Evolutionary conservation across 108 stramenopile species (phyloP).

Genomic region (Nannochloropsis gaditana): DNA sequence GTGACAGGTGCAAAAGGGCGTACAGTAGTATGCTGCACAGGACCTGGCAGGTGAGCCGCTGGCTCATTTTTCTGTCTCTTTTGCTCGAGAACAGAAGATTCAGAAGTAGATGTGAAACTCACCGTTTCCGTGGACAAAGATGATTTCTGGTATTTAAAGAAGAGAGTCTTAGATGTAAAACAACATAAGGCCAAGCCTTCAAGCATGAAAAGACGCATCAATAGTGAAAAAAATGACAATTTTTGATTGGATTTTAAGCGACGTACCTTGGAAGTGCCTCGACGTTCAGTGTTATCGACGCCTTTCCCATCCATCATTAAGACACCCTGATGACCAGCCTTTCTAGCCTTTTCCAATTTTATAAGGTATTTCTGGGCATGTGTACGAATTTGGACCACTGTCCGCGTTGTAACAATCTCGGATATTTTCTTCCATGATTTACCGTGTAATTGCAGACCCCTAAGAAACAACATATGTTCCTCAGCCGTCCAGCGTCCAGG

Average conservation of each 20-base stretch:
- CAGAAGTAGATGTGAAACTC: background rate
- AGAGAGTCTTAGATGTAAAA: background rate
- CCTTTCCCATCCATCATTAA: constrained; percentile 20
- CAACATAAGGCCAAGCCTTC: background rate
- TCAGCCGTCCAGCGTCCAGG: constrained; percentile 46
- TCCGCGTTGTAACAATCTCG: constrained; percentile 34
- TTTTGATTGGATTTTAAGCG: too few relatives aligned
- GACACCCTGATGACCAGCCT: constrained; percentile 11
- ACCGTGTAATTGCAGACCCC: constrained; percentile 33
- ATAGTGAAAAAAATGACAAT: background rate
- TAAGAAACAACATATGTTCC: constrained; percentile 46
- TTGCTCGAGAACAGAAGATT: background rate
- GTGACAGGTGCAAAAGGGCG: too few relatives aligned
- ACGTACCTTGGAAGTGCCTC: background rate
- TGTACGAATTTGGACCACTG: constrained; percentile 42
- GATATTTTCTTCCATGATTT: constrained; percentile 27
- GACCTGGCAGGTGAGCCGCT: too few relatives aligned
- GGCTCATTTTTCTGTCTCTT: background rate
- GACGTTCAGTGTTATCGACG: constrained; percentile 8
- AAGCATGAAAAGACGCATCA: background rate
- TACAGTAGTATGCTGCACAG: too few relatives aligned
- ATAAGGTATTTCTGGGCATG: constrained; percentile 45
- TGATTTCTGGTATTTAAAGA: background rate
- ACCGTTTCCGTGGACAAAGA: background rate
- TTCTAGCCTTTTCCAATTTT: constrained; percentile 31